These are phyloP conservation scores for Brasenia schreberi DNA, from an alignment of 164 flowering plant genomes.

Conservation along the genomic window DNA sequence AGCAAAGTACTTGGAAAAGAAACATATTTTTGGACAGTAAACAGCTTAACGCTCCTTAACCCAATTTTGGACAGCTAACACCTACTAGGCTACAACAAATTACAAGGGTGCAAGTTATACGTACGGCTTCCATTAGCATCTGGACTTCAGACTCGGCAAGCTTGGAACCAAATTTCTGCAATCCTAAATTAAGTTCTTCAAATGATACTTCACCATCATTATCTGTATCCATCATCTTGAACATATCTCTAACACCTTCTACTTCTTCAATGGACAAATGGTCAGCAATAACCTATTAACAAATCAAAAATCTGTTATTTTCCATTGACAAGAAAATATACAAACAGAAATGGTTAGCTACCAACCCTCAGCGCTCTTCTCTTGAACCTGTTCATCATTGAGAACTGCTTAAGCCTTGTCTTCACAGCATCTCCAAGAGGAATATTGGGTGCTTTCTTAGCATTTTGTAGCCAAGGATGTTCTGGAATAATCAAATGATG, in stretches of 20 bases:
- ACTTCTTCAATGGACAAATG: conserved; percentile 76
- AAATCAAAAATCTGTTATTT: neutral
- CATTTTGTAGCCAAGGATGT: conserved; percentile 90
- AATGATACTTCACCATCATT: conserved; percentile 59
- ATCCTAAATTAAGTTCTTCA: conserved; percentile 69
- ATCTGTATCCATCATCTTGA: conserved; percentile 68
- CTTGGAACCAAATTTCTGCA: conserved; percentile 49
- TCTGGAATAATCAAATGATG: conserved; percentile 23
- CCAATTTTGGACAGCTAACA: no score
- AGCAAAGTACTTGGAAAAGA: no score
- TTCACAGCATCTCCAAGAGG: conserved; percentile 89
- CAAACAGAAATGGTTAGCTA: conserved; percentile 6
- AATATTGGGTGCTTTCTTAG: conserved; percentile 85
- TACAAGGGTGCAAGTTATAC: conserved; percentile 11
- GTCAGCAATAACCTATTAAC: conserved; percentile 73
- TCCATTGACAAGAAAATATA: neutral
- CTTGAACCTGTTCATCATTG: conserved; percentile 91
- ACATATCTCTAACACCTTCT: conserved; percentile 75
- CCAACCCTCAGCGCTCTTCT: conserved; percentile 81
- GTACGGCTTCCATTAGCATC: conserved; percentile 81
- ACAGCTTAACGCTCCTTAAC: no score
- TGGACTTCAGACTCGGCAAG: conserved; percentile 78
- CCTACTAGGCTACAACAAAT: neutral
- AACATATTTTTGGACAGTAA: no score
- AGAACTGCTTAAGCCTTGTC: conserved; percentile 86